Evolutionary conservation across 352 stramenopile genomes (phyloP).

Genomic region (Pythium sukuiense): DNA sequence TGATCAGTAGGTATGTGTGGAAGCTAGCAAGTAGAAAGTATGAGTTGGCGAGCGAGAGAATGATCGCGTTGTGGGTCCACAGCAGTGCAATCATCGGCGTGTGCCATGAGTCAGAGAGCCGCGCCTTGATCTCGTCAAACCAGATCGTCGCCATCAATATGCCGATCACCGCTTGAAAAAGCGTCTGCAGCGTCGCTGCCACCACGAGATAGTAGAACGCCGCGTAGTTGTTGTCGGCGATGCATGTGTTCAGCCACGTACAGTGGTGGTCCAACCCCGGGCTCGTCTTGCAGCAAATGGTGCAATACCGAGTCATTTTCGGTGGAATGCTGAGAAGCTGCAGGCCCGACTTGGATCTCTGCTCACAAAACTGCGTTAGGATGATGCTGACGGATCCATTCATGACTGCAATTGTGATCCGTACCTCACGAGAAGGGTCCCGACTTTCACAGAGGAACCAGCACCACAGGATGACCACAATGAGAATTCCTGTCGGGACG

Average conservation of each 20-base stretch:
- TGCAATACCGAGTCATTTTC: conserved; percentile 80
- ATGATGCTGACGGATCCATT: neutral
- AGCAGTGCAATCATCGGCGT: conserved; percentile 51
- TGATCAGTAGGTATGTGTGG: conserved; percentile 72
- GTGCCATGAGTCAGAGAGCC: conserved; percentile 42
- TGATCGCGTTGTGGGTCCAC: conserved; percentile 74
- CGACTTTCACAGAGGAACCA: conserved; percentile 73
- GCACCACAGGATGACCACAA: conserved; percentile 50
- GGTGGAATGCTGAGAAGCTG: conserved; percentile 48
- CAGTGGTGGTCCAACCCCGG: conserved; percentile 83
- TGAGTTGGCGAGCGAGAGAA: conserved; percentile 56
- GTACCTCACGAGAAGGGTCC: conserved; percentile 56
- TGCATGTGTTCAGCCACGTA: conserved; percentile 88
- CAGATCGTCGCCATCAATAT: conserved; percentile 79
- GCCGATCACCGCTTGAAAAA: conserved; percentile 65
- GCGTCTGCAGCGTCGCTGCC: conserved; percentile 51
- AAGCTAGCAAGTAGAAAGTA: conserved; percentile 75
- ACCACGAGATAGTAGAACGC: conserved; percentile 81
- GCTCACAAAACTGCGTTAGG: neutral
- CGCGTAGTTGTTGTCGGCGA: conserved; percentile 82
- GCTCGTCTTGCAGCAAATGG: conserved; percentile 81
- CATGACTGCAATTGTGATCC: neutral
- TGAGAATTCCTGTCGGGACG: conserved; percentile 57
- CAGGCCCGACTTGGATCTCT: conserved; percentile 37
- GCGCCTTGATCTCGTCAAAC: conserved; percentile 50